Evolutionary conservation across 371 early-diverging fungal species (phyloP).

Genomic region (Phascolomyces articulosus): DNA sequence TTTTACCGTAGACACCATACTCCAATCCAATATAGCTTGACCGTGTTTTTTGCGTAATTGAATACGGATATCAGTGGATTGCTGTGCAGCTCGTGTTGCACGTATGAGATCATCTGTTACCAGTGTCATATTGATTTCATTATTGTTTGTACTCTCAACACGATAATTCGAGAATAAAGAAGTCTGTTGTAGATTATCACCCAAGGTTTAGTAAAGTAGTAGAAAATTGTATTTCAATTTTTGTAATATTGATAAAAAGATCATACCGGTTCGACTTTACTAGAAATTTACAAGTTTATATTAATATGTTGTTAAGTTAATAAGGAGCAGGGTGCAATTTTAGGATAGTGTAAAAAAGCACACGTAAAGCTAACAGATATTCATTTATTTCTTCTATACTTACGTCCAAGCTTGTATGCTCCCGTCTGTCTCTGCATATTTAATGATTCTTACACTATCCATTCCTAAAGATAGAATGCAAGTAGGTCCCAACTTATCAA

Average conservation of each 20-base stretch:
- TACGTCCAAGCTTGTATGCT: conserved; percentile 63
- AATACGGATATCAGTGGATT: conserved; percentile 37
- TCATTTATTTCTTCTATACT: conserved; percentile 11
- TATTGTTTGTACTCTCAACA: conserved; percentile 45
- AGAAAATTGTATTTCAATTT: not conserved
- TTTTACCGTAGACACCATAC: conserved; percentile 23
- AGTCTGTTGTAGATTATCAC: conserved; percentile 30
- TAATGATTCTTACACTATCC: conserved; percentile 50
- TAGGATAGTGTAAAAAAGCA: too few species aligned
- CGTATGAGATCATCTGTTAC: conserved; percentile 47
- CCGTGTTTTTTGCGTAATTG: conserved; percentile 43
- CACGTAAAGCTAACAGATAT: conserved; percentile 8
- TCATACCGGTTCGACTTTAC: conserved; percentile 30
- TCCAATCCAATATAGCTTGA: conserved; percentile 43
- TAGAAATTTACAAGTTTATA: not conserved
- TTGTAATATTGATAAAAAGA: not conserved
- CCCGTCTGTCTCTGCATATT: conserved; percentile 34
- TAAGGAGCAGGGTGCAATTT: too few species aligned
- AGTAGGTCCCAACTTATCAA: conserved; percentile 37
- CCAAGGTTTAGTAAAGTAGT: not conserved
- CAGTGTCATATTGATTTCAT: conserved; percentile 56
- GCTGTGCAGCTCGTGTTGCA: conserved; percentile 48
- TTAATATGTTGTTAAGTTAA: too few species aligned
- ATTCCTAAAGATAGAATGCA: conserved; percentile 51
- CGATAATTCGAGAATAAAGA: conserved; percentile 58